A percentile compares a stretch with the other conserved stretches of the same genome.
Conservation (phyloP, 352 stramenopile species). For the Phytopythium boreale region DNA sequence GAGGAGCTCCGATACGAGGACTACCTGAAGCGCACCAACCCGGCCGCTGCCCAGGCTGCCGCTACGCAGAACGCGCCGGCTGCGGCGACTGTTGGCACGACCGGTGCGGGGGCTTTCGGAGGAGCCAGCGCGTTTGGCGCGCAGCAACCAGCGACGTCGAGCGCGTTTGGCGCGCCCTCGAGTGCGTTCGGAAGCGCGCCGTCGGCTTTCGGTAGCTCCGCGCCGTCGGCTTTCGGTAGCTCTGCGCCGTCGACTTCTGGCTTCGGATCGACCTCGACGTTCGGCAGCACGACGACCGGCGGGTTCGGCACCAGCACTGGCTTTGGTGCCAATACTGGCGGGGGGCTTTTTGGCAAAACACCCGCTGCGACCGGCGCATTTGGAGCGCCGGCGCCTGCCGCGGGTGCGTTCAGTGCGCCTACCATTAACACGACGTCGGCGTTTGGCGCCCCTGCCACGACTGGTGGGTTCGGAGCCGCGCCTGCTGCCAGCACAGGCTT, state of each 20-base stretch:
- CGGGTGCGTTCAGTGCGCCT: slow-evolving; percentile 12
- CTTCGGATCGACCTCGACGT: slow-evolving; percentile 32
- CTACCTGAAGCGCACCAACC: slow-evolving; percentile 74
- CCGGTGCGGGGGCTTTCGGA: slow-evolving; percentile 41
- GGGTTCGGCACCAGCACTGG: slow-evolving; percentile 12
- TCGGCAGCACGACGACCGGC: slow-evolving; percentile 13
- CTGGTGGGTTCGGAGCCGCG: slow-evolving; percentile 40
- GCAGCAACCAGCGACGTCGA: slow-evolving; percentile 13
- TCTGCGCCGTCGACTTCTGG: slow-evolving; percentile 17
- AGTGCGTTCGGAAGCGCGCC: slow-evolving; percentile 14
- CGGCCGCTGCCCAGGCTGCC: slow-evolving; percentile 37
- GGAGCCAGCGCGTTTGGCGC: slow-evolving; percentile 23
- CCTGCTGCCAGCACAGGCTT: slow-evolving; percentile 33
- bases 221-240: slow-evolving; percentile 28
- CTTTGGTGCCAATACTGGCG: slow-evolving; percentile 19
- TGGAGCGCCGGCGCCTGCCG: slow-evolving; percentile 1
- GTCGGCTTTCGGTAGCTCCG: slow-evolving; percentile 30
- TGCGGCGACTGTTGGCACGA: slow-evolving; percentile 22
- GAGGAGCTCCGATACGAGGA: slow-evolving; percentile 80
- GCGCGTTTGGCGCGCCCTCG: slow-evolving; percentile 22
- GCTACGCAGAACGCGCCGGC: slow-evolving; percentile 43
- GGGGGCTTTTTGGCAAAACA: slow-evolving; percentile 2
- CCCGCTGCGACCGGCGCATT: background rate
- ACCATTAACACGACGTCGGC: slow-evolving; percentile 6
- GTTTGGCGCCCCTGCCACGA: slow-evolving; percentile 40